A percentile compares a stretch with the other conserved stretches of the same genome.
phyloP scores from a whole-genome alignment of 2,329 filamentous ascomycete genomes.

The Cucurbitaria berberidis region DNA sequence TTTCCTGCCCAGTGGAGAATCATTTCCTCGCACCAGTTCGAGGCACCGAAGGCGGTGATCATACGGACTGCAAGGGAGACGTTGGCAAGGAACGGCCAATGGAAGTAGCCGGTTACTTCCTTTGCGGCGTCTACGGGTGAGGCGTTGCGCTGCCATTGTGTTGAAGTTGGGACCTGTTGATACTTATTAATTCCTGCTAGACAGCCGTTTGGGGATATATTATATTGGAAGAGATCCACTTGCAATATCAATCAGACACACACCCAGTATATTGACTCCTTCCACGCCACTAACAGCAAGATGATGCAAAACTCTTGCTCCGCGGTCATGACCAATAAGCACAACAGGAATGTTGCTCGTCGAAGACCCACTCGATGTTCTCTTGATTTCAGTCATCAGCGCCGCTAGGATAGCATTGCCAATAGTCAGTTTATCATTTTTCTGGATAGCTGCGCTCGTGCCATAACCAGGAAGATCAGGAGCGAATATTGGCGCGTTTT shows the following conservation, averaged over 20 bases:
- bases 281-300: conserved; percentile 57
- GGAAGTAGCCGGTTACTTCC: conserved; percentile 58
- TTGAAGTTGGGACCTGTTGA: conserved; percentile 58
- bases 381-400: conserved; percentile 30
- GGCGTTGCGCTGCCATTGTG: conserved; percentile 58
- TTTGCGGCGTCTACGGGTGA: conserved; percentile 47
- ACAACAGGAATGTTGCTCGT: conserved; percentile 25
- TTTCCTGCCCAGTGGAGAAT: conserved; percentile 47
- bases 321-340: conserved; percentile 64
- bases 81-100: conserved; percentile 67
- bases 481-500: conserved; percentile 34
- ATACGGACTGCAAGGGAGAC: conserved; percentile 58
- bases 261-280: conserved; percentile 48
- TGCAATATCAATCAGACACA: conserved; percentile 42
- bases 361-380: conserved; percentile 15
- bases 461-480: conserved; percentile 45
- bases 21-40: conserved; percentile 47
- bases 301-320: conserved; percentile 62
- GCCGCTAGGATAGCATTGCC: conserved; percentile 33
- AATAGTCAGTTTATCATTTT: conserved; percentile 40
- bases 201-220: background rate
- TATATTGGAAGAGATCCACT: background rate
- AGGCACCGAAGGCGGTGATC: conserved; percentile 53
- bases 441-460: conserved; percentile 27
- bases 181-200: background rate